Evolutionary conservation across 352 stramenopile genomes (phyloP), one percentile per base, ranked within the genome.

Genomic region (Globisporangium nodosum): DNA sequence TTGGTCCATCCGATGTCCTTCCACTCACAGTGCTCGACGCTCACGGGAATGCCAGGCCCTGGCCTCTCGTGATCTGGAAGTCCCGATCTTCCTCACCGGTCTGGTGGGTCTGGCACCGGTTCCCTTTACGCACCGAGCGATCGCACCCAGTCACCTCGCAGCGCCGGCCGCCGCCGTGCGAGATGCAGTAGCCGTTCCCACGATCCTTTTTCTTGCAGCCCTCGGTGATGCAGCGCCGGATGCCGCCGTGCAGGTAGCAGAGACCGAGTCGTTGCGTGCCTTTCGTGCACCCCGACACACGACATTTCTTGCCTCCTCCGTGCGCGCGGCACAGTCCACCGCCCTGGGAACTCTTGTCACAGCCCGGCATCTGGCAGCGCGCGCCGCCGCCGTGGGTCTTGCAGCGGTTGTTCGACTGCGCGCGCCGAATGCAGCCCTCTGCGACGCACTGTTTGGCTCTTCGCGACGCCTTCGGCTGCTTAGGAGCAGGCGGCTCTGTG

Each of bases 141-240:
- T 70, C 74, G 58, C 86, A 95, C 20, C 65, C 70, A 0, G 68
- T 37, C 31, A 74, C 66, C 24, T 84, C 76, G 51, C 86, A 95
- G 0, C 84, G 81, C 13, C 82, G 73, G 3, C 86, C 86, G 21
- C 84, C 81, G 37, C 84, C 84, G 48, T 93, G 84, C 1, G 79
- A 85, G 59, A 92, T 89, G 66, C 84, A 93, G 49, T 85, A 90
- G 11, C 81, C 84, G 39, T 92, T 92, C 46, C 84, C 84, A 21
- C 84, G 77, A 54, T 91, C 84, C 54, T 91, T 91, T 64, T 91
- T 91, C 58, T 82, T 86, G 57, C 84, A 93, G 5, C 80, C 79
- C 57, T 88, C 75, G 40, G 63, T 76, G 30, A 88, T 74, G 59
- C 79, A 93, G 24, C 78, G 78, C 13, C 84, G 79, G 24, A 93